phyloP scores from a whole-genome alignment of 805 yeast species.

The Candida saitoana region DNA sequence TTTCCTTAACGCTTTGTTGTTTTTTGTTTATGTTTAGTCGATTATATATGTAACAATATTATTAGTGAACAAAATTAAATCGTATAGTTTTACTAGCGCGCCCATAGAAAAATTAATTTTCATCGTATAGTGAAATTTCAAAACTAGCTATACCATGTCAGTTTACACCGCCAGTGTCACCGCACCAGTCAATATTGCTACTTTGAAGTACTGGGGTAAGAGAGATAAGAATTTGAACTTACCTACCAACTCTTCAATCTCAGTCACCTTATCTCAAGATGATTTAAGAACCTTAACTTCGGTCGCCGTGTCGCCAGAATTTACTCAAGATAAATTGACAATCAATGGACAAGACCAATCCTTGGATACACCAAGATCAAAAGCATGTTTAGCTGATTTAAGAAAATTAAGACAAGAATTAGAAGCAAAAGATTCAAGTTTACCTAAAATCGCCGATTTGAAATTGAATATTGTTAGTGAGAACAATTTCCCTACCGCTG shows the following conservation, averaged over 20 bases:
- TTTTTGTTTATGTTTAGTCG: not conserved
- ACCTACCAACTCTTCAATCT: slow-evolving; percentile 94
- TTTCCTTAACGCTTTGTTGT: not conserved
- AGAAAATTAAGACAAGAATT: slow-evolving; percentile 59
- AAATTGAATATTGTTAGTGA: slow-evolving; percentile 80
- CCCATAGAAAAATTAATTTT: not conserved
- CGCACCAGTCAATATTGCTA: slow-evolving; percentile 97
- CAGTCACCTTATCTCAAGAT: slow-evolving; percentile 87
- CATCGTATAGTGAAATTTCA: not conserved
- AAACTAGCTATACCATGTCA: slow-evolving; percentile 29
- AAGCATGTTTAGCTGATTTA: slow-evolving; percentile 73
- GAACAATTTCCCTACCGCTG: slow-evolving; percentile 98
- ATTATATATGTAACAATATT: slow-evolving; percentile 1
- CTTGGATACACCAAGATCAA: slow-evolving; percentile 56
- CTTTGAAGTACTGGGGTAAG: slow-evolving; percentile 98
- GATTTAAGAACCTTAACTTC: slow-evolving; percentile 91
- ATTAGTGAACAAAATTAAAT: not conserved
- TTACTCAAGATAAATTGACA: slow-evolving; percentile 66
- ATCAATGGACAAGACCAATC: slow-evolving; percentile 83
- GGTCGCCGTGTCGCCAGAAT: slow-evolving; percentile 62
- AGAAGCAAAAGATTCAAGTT: slow-evolving; percentile 50
- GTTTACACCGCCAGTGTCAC: slow-evolving; percentile 76
- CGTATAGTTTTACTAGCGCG: no score
- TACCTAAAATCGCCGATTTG: slow-evolving; percentile 62
- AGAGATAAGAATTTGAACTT: slow-evolving; percentile 82